Base-by-base conservation (phyloP, 257 asterid genomes). In the Galeopsis tetrahit region DNA sequence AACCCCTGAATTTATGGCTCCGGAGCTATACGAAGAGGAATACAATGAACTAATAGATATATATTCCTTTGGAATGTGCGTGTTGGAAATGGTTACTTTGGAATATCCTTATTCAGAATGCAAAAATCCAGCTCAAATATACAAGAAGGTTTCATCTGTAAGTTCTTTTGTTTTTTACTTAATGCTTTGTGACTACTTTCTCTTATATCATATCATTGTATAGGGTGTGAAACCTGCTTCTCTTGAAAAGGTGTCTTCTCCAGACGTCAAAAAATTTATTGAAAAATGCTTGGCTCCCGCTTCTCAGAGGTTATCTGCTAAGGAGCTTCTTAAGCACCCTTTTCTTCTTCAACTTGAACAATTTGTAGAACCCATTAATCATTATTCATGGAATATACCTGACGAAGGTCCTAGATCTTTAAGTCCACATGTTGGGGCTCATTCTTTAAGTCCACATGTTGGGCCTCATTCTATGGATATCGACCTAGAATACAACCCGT, bases 91-190 rank as follows among this genome's bases (percentile, higher is more conserved):
- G 84, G 88, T 90, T 15, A 84, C 89, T 39, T 44, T 84, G 75
- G 97, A 88, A 68, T 90, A 88, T 83, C 96, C 97, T 60, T 90
- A 88, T 65, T 72, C 78, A 7, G 97, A 90, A 69, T 90, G 97
- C 83, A 88, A 82, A 74, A 90, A 88, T 62, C 90, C 93, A 40
- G 96, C 94, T 56, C 97, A 90, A 65, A 89, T 88, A 36, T 88
- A 53, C 67, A 82, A 84, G 79, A 89, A 88, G 75, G 96, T 90
- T 66, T 78, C 83, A 55, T 73, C 89, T 34, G 97, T 91, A 80
- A 73, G 94, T 78, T 53, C 62, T 13, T 9, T 1, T 31, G 31
- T 35, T 3, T 7, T 64, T 21, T 70, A 17, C 36, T 4, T n/a
- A 36, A 40, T 48, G 44, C 8, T 75, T 4, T 33, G 10, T 65